These are phyloP conservation scores for Cyberlindnera xylosilytica DNA, from an alignment of 805 yeast species.

Conservation along the genomic window DNA sequence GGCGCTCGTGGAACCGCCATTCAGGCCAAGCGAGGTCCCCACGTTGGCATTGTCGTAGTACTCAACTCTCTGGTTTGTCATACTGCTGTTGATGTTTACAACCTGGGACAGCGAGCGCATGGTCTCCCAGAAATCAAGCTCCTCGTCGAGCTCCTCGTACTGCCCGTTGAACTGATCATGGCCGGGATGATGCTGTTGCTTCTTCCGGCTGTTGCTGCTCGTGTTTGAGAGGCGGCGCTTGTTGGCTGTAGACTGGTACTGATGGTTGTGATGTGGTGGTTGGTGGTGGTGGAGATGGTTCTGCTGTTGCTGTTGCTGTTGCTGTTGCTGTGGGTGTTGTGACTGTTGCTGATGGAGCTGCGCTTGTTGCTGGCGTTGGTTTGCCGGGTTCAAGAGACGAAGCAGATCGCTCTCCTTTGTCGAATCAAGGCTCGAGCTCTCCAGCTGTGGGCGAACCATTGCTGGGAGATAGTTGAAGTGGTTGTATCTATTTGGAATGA, in stretches of 20 bases:
- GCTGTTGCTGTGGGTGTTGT: background rate
- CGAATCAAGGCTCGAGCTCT: conserved; percentile 45
- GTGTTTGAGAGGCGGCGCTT: conserved; percentile 22
- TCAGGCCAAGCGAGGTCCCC: no score
- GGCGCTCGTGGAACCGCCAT: no score
- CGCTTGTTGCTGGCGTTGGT: conserved; percentile 9
- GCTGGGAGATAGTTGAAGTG: conserved; percentile 79
- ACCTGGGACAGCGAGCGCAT: conserved; percentile 53
- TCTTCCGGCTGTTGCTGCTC: conserved; percentile 19
- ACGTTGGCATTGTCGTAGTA: conserved; percentile 7
- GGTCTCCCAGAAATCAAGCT: conserved; percentile 68
- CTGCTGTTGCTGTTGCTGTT: conserved; percentile 2
- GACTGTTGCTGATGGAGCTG: conserved; percentile 8
- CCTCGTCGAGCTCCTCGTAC: conserved; percentile 54
- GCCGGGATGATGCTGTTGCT: conserved; percentile 7
- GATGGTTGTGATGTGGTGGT: background rate
- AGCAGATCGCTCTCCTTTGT: conserved; percentile 41
- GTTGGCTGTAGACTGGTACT: conserved; percentile 4
- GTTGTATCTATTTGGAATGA: conserved; percentile 50
- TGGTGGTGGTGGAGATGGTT: no score
- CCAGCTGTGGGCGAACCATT: conserved; percentile 67
- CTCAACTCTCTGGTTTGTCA: conserved; percentile 7
- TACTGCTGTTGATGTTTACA: conserved; percentile 24
- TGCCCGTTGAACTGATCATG: conserved; percentile 21
- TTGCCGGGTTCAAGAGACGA: conserved; percentile 40